Evolutionary conservation across 768 basidiomycete genomes (phyloP).

Genomic region (Lactarius pseudohatsudake): DNA sequence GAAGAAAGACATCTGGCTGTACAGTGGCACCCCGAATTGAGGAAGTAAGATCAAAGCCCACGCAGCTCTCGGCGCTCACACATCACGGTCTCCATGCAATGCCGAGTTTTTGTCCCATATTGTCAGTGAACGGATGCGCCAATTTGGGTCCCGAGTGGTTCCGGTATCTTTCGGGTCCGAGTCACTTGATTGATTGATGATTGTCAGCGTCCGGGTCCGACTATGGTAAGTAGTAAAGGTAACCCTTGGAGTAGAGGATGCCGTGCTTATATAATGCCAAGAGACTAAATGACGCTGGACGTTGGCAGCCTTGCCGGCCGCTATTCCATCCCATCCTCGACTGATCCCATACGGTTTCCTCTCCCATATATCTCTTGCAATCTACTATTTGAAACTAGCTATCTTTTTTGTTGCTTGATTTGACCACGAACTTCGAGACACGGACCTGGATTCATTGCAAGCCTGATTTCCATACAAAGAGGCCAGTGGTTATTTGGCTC

Average conservation of each 20-base stretch:
- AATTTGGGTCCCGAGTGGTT: too few relatives aligned
- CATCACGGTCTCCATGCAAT: not conserved
- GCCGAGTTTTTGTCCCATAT: too few relatives aligned
- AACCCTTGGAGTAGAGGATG: not conserved
- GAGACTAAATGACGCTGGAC: slow-evolving; percentile 4
- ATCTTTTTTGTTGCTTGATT: not conserved
- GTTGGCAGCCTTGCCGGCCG: not conserved
- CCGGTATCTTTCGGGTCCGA: too few relatives aligned
- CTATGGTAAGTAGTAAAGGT: too few relatives aligned
- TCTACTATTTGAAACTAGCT: not conserved
- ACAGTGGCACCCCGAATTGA: not conserved
- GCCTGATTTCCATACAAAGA: not conserved
- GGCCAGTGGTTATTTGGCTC: not conserved
- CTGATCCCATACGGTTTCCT: not conserved
- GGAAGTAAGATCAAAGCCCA: not conserved
- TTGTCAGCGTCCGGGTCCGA: too few relatives aligned
- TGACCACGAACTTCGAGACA: not conserved
- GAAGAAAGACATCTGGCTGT: not conserved
- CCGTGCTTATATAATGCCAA: not conserved
- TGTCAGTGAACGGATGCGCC: too few relatives aligned
- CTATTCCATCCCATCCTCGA: slow-evolving; percentile 1
- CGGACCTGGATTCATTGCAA: not conserved
- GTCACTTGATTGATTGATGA: too few relatives aligned
- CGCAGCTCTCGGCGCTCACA: not conserved
- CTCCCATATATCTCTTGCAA: not conserved